phyloP scores from a whole-genome alignment of 805 yeast genomes.

The Candida tammaniensis region DNA sequence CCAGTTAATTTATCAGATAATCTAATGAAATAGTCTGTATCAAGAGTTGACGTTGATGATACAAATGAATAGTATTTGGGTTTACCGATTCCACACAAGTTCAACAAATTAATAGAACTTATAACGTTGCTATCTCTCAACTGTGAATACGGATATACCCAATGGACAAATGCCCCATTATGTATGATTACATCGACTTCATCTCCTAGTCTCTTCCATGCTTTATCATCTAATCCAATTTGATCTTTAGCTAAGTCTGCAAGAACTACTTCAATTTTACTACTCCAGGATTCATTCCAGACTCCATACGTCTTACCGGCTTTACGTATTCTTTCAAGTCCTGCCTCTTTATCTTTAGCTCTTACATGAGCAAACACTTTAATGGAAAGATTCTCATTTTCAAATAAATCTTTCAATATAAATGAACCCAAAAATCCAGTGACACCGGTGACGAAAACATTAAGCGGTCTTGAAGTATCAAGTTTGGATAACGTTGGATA shows the following conservation, averaged over 20 bases:
- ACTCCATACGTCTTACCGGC: slow-evolving; percentile 82
- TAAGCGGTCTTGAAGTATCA: slow-evolving; percentile 36
- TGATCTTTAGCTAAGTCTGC: slow-evolving; percentile 77
- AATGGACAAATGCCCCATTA: slow-evolving; percentile 97
- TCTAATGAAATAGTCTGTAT: slow-evolving; percentile 74
- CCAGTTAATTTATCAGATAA: slow-evolving; percentile 68
- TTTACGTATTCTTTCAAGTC: slow-evolving; percentile 69
- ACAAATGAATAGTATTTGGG: slow-evolving; percentile 87
- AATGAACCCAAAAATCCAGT: slow-evolving; percentile 97
- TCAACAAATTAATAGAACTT: slow-evolving; percentile 80
- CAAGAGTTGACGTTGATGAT: slow-evolving; percentile 92
- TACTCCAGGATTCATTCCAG: slow-evolving; percentile 62
- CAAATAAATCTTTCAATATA: slow-evolving; percentile 71
- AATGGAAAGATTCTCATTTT: slow-evolving; percentile 48
- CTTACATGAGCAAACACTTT: slow-evolving; percentile 87
- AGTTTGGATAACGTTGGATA: slow-evolving; percentile 45
- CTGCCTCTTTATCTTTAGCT: slow-evolving; percentile 66
- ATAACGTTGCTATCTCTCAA: slow-evolving; percentile 91
- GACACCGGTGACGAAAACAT: slow-evolving; percentile 88
- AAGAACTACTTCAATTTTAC: slow-evolving; percentile 64
- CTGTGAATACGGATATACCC: slow-evolving; percentile 94
- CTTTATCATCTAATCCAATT: slow-evolving; percentile 60
- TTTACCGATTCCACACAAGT: slow-evolving; percentile 72
- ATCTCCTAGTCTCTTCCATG: slow-evolving; percentile 58
- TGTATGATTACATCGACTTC: slow-evolving; percentile 82